Base-by-base conservation (phyloP, 2,329 filamentous ascomycete genomes). In the Lomentospora prolificans region DNA sequence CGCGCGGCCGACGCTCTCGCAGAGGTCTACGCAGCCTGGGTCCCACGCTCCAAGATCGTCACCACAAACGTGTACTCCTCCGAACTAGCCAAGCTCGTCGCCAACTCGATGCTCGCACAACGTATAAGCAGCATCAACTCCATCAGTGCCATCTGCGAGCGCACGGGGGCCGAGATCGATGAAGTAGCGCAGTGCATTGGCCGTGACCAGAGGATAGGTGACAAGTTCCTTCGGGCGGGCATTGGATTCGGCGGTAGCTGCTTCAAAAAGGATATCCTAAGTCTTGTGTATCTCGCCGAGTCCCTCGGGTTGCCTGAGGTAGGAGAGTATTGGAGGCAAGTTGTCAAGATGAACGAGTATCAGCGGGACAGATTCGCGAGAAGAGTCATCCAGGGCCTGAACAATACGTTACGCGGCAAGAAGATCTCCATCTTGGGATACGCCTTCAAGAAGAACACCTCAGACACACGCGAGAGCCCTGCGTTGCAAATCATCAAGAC, bases 81-180 rank as follows among this genome's bases (percentile, higher is more conserved):
- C 0, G 88, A 92, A 69, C 76, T 92, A 22, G 78, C 86, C 55
- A 92, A 92, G 71, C 77, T 92, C 0, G 87, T 86, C 0, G 85
- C 87, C 57, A 92, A 92, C 68, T 85, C 86, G 2, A 84, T 92
- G 79, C 76, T 92, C 7, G 88, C 88, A 1, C 88, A 92, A 70
- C 79, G 87, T 53, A 87, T 92, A 64, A 87, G 82, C 65, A 89
- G 84, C 69, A 89, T 92, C 72, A 92, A 91, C 70, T 84, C 86
- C 10, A 80, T 92, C 58, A 87, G 84, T n/a, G 86, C 87, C 3
- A 82, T 92, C 28, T 92, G 88, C 66, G 88, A 91, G 69, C 79
- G 79, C 59, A 86, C 84, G 0, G 87, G 86, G 14, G 88, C 87
- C 10, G 82, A 90, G 62, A 79, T 91, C n/a, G 78, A 85, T 59